These are phyloP conservation scores for Ceratocystis lukuohia DNA, from an alignment of 2,329 filamentous ascomycete species.

Conservation along the genomic window DNA sequence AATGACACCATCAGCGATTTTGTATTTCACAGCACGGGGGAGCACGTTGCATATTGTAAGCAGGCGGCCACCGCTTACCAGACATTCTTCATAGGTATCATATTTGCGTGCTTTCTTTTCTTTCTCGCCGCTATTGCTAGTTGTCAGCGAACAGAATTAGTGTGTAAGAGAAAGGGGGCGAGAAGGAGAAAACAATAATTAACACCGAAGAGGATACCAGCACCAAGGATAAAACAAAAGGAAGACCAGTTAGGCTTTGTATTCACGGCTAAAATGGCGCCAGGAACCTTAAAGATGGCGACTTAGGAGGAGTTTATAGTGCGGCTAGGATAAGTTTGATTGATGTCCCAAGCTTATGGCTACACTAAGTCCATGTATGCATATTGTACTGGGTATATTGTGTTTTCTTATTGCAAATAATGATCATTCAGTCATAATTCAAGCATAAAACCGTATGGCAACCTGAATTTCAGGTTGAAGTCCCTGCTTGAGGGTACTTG, in stretches of 20 bases:
- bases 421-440: not conserved
- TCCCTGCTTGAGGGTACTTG: too few species aligned
- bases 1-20: not conserved
- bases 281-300: not conserved
- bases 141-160: not conserved
- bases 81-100: not conserved
- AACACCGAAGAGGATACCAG: not conserved
- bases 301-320: not conserved
- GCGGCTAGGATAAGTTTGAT: too few species aligned
- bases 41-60: too few species aligned
- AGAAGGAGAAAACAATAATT: not conserved
- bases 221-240: not conserved
- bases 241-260: not conserved
- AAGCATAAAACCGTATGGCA: not conserved
- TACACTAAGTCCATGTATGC: not conserved
- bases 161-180: not conserved
- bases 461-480: too few species aligned
- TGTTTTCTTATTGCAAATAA: not conserved
- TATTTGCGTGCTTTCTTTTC: not conserved
- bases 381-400: not conserved
- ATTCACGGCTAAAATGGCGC: conserved; percentile 1
- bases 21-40: not conserved
- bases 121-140: not conserved
- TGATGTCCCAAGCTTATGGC: too few species aligned
- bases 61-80: not conserved